These are phyloP conservation scores for Pleurotus pulmonarius DNA, from an alignment of 768 basidiomycete species.

Conservation along the genomic window DNA sequence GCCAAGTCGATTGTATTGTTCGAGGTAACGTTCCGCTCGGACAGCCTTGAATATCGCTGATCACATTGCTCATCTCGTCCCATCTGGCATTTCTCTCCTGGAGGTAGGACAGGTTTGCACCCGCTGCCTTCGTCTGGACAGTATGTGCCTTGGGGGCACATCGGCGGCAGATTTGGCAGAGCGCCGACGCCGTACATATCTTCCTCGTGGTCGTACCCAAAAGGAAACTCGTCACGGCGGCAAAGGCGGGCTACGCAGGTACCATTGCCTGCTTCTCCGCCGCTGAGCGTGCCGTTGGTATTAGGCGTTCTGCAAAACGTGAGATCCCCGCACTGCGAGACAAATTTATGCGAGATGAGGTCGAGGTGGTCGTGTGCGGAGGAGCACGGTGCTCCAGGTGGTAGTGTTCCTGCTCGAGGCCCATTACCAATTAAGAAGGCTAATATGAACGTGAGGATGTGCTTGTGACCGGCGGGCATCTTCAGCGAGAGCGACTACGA, in stretches of 20 bases:
- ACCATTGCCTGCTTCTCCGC: constrained; percentile 18
- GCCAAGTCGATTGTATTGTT: too few relatives aligned
- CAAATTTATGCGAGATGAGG: constrained; percentile 49
- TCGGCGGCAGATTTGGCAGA: constrained; percentile 36
- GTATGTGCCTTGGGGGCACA: constrained; percentile 51
- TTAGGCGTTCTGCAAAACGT: constrained; percentile 39
- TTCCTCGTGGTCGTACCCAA: constrained; percentile 35
- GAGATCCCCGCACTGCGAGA: constrained; percentile 57
- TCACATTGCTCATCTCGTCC: constrained; percentile 58
- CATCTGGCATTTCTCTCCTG: constrained; percentile 53
- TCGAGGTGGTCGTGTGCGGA: constrained; percentile 49
- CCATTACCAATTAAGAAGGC: too few relatives aligned
- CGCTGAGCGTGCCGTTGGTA: not conserved
- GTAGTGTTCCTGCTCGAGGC: constrained; percentile 1
- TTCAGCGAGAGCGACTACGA: too few relatives aligned
- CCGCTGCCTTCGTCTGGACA: constrained; percentile 67
- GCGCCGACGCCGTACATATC: not conserved
- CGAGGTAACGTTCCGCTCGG: too few relatives aligned
- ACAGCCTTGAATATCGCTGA: constrained; percentile 25
- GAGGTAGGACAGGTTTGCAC: constrained; percentile 37
- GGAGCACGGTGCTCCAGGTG: constrained; percentile 27
- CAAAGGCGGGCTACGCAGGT: constrained; percentile 54
- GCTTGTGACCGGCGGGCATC: too few relatives aligned
- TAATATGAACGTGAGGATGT: too few relatives aligned
- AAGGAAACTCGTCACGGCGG: constrained; percentile 59